phyloP scores from a whole-genome alignment of 192 early-diverging fungal species.

The Coemansia sp. region DNA sequence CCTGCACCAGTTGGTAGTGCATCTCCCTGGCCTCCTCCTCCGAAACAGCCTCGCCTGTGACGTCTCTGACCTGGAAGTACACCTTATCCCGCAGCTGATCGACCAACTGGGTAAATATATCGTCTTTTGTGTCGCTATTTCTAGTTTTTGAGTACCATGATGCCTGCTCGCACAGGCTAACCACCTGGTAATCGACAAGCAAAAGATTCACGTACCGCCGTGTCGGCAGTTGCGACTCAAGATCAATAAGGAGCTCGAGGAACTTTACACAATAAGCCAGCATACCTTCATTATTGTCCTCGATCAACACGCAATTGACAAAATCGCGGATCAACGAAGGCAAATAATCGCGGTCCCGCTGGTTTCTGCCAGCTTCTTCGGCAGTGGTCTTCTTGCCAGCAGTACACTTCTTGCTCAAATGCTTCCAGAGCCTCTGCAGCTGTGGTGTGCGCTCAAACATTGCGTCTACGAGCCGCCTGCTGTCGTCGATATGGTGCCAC shows the following conservation, averaged over 20 bases:
- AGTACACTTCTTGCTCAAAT: constrained; percentile 53
- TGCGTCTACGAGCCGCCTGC: constrained; percentile 53
- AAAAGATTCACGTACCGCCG: constrained; percentile 83
- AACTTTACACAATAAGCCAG: constrained; percentile 68
- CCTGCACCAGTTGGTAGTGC: constrained; percentile 63
- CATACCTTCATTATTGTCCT: not conserved
- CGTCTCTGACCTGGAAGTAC: constrained; percentile 77
- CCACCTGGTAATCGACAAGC: constrained; percentile 77
- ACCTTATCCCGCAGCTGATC: constrained; percentile 60
- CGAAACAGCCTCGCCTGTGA: constrained; percentile 74
- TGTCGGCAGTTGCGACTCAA: constrained; percentile 87
- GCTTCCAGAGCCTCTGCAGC: constrained; percentile 69
- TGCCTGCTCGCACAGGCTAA: constrained; percentile 36
- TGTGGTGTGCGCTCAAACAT: constrained; percentile 64
- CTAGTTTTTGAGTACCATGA: not conserved
- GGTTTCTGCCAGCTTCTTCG: constrained; percentile 54
- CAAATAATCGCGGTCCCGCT: constrained; percentile 66
- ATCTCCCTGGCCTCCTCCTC: constrained; percentile 62
- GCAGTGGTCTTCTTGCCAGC: constrained; percentile 31
- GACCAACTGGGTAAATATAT: constrained; percentile 66
- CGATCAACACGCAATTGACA: constrained; percentile 21
- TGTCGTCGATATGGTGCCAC: constrained; percentile 69
- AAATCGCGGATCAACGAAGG: constrained; percentile 67
- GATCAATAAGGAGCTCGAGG: constrained; percentile 84
- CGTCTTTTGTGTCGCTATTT: not conserved